These are phyloP conservation scores for Bisporella sp. DNA, from an alignment of 2,329 filamentous ascomycete genomes.

Conservation along the genomic window DNA sequence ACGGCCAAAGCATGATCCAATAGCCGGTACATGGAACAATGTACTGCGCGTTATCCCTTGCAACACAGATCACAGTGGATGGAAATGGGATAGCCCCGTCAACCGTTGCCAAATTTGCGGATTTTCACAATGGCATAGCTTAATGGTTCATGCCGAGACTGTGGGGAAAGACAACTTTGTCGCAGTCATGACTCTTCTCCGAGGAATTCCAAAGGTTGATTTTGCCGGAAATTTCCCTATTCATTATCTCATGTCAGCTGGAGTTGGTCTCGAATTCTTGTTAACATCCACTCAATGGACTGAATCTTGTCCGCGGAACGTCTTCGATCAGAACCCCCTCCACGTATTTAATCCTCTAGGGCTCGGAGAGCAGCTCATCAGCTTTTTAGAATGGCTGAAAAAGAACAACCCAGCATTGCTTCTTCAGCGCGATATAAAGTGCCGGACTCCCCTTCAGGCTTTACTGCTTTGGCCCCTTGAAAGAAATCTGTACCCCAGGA, in stretches of 20 bases:
- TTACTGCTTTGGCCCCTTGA: slow-evolving; percentile 16
- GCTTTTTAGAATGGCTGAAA: slow-evolving; percentile 13
- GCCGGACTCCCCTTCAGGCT: slow-evolving; percentile 17
- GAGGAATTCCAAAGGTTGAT: slow-evolving; percentile 4
- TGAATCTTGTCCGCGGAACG: slow-evolving; percentile 8
- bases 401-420: slow-evolving; percentile 11
- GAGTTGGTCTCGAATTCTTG: slow-evolving; percentile 12
- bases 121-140: too few species aligned
- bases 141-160: too few species aligned
- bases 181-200: slow-evolving; percentile 5
- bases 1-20: too few species aligned
- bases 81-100: too few species aligned
- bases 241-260: slow-evolving; percentile 11
- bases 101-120: too few species aligned
- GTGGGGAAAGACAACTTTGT: slow-evolving; percentile 3
- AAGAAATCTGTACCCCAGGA: slow-evolving; percentile 9
- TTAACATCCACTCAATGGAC: slow-evolving; percentile 1
- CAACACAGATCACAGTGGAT: too few species aligned
- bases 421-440: slow-evolving; percentile 17
- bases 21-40: too few species aligned
- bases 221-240: slow-evolving; percentile 11
- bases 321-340: slow-evolving; percentile 12
- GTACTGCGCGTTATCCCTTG: too few species aligned
- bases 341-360: slow-evolving; percentile 9
- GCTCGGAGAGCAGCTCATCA: slow-evolving; percentile 8